These are phyloP conservation scores for Alternaria arbusti DNA, from an alignment of 2,329 filamentous ascomycete genomes.

Conservation along the genomic window DNA sequence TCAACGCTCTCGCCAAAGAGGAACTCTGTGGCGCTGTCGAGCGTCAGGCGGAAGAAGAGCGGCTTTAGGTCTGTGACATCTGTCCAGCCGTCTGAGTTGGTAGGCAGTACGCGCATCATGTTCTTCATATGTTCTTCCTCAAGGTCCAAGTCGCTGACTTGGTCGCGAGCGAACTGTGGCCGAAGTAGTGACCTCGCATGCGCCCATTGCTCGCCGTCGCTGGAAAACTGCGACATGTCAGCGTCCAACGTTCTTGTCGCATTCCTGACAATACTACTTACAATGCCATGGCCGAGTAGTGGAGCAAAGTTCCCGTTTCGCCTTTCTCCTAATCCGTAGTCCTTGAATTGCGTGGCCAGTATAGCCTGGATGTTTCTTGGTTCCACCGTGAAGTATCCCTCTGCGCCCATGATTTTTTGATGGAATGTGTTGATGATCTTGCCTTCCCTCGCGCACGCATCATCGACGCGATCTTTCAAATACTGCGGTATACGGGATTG, in stretches of 20 bases:
- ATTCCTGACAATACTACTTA: slow-evolving; percentile 15
- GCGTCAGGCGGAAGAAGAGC: slow-evolving; percentile 49
- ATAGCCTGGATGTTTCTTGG: slow-evolving; percentile 55
- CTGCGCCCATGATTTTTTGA: slow-evolving; percentile 24
- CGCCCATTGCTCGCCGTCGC: slow-evolving; percentile 41
- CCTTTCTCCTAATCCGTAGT: slow-evolving; percentile 49
- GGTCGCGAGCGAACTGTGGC: slow-evolving; percentile 43
- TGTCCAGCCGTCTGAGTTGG: slow-evolving; percentile 31
- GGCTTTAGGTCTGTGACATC: slow-evolving; percentile 45
- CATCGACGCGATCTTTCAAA: slow-evolving; percentile 24
- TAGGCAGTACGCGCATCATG: slow-evolving; percentile 37
- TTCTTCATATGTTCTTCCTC: slow-evolving; percentile 43
- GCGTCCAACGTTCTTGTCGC: background rate
- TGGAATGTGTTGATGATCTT: slow-evolving; percentile 35
- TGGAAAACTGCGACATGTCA: slow-evolving; percentile 31
- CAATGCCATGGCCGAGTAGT: slow-evolving; percentile 50
- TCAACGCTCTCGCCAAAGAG: slow-evolving; percentile 47
- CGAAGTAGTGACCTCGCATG: slow-evolving; percentile 42
- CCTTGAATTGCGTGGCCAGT: slow-evolving; percentile 54
- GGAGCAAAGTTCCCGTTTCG: slow-evolving; percentile 48
- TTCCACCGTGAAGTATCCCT: slow-evolving; percentile 45
- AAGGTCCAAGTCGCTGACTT: slow-evolving; percentile 42
- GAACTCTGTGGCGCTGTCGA: slow-evolving; percentile 48
- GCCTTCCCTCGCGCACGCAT: slow-evolving; percentile 23
- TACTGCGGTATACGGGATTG: slow-evolving; percentile 42